Base-by-base conservation (phyloP, 768 basidiomycete species). In the Mycena galericulata region DNA sequence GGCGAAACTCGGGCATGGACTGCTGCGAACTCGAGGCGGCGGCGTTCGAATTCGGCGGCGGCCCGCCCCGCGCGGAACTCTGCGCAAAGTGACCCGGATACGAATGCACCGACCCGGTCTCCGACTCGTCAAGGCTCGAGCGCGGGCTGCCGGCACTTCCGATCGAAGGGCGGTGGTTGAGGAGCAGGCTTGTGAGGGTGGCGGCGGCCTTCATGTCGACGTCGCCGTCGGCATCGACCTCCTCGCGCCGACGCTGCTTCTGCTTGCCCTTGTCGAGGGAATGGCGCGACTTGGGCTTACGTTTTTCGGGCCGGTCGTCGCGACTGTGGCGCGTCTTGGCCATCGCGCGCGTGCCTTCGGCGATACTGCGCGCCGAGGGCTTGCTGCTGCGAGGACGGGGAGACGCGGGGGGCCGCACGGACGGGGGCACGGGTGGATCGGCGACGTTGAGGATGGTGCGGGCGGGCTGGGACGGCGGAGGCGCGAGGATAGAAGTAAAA, bases 131-230 rank as follows among this genome's bases (percentile, higher is more conserved):
- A 70, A 92, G 81, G 72, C 90, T 92, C 9, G 91, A 92, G 63
- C 91, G 86, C 55, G 92, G 92, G 7, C 91, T 92, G 29, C 89
- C 86, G 49, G 85, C 86, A 76, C 88, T 88, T 30, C 84, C 85
- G 17, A 89, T 87, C 12, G 89, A 88, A 22, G 90, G 88, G 53
- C 89, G 84, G 63, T 91, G 86, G 66, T 90, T 87, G 65, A 92
- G 82, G 63, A 91, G 82, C 62, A 94, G 83, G 14, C 89, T 89
- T 0, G 93, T 94, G 70, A 95, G 82, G 11, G 93, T 92, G 29
- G 90, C 92, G 9, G 93, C 93, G 43, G 93, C 93, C 77, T 94
- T 92, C 87, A 94, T 91, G 77, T 93, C 92, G 55, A 91, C 83
- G 72, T 90, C 90, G 15, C 83, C 86, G 65, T 88, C 87, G 17